Evolutionary conservation across 179 eudicot species (phyloP), one percentile per base, ranked within the genome.

Genomic region (Spinacia oleracea): DNA sequence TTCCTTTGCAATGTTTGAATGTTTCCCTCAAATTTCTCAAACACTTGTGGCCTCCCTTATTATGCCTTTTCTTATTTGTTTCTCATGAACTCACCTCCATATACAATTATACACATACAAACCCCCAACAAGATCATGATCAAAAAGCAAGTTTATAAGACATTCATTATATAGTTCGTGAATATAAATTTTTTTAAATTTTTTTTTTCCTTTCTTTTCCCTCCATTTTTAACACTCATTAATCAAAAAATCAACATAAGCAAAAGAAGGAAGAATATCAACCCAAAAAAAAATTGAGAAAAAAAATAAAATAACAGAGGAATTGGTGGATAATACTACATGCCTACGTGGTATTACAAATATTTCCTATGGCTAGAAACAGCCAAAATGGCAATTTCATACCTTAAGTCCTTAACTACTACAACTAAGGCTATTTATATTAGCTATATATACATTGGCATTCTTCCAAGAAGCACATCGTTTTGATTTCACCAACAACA

Each of bases 361-460:
- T 40, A 29, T 55, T 40, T 27, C 16, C 55, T 25, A 27, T 43
- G 35, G 40, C 34, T 20, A 60, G 35, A 20, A 76, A 45, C 40
- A 29, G 46, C 31, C 31, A 34, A 63, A 11, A 62, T 76, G 71
- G 23, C 43, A 75, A 20, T 75, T 63, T 16, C 16, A 45, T 64
- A 31, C 63, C 48, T 42, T 7, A 45, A 64, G 18, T 48, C 48
- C 50, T 0, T 46, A 70, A 27, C 60, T 0, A 27, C 5, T 11
- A 16, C 16, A 32, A 51, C 42, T 34, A 65, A 21, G 15, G 3
- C 9, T 15, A n/a, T n/a, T n/a, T 66, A 35, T 29, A 62, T 70
- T 75, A 60, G 78, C 29, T 29, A 21, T 75, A 75, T 75, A 46
- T 29, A 75, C 78, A 75, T 45, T 45, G 7, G 18, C 70, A 9